These are phyloP conservation scores for Vitellaria paradoxa DNA, from an alignment of 179 eudicot species.

Conservation along the genomic window DNA sequence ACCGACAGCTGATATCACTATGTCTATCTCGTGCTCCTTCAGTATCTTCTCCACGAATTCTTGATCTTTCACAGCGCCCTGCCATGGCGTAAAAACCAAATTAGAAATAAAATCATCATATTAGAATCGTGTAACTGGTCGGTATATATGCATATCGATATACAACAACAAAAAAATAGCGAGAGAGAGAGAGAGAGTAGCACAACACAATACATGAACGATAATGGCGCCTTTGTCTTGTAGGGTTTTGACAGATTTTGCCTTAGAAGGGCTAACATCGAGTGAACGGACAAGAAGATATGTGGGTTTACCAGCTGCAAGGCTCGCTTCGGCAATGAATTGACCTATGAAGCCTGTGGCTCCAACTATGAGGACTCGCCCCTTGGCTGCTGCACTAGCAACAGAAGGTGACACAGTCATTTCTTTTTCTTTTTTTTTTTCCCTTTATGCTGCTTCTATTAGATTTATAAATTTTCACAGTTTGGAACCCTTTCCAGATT, in stretches of 20 bases:
- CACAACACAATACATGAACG: conserved; percentile 22
- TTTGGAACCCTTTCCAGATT: too few species aligned
- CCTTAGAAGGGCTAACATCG: conserved; percentile 26
- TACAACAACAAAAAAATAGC: too few species aligned
- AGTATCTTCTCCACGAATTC: too few species aligned
- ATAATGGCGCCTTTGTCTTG: conserved; percentile 49
- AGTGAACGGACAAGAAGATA: conserved; percentile 34
- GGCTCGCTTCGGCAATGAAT: conserved; percentile 48
- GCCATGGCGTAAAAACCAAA: too few species aligned
- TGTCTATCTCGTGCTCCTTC: too few species aligned
- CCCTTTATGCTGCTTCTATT: background rate
- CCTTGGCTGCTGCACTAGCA: conserved; percentile 16
- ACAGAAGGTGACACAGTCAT: conserved; percentile 4
- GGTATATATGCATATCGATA: too few species aligned
- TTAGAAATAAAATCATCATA: too few species aligned
- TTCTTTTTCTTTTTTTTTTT: background rate
- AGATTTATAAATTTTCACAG: background rate
- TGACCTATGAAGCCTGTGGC: conserved; percentile 62
- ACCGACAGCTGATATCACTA: too few species aligned
- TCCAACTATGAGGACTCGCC: conserved; percentile 41
- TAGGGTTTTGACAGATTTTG: conserved; percentile 27
- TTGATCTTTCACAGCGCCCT: too few species aligned
- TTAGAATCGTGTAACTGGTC: too few species aligned
- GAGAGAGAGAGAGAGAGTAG: background rate
- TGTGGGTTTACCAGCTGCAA: conserved; percentile 36